Conservation (phyloP, 2,329 filamentous ascomycete species). For the Alternaria postmessia region DNA sequence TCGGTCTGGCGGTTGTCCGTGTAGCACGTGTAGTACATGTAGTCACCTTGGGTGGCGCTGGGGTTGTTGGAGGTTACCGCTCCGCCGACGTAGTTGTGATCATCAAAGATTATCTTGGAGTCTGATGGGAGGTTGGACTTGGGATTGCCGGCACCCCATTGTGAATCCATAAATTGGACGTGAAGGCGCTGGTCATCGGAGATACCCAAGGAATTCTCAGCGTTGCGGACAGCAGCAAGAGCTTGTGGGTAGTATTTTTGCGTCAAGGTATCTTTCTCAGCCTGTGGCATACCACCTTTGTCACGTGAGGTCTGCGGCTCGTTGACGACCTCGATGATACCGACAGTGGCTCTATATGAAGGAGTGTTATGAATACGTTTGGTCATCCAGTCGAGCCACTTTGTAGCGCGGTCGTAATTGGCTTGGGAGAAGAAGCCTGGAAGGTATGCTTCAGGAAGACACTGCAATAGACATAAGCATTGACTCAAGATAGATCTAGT, state of each 20-base stretch:
- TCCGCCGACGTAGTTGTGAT: conserved; percentile 65
- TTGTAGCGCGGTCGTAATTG: conserved; percentile 64
- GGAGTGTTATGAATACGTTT: conserved; percentile 59
- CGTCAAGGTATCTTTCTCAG: conserved; percentile 38
- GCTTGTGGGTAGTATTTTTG: conserved; percentile 60
- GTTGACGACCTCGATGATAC: conserved; percentile 66
- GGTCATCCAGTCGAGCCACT: conserved; percentile 66
- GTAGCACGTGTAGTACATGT: conserved; percentile 61
- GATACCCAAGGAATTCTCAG: conserved; percentile 58
- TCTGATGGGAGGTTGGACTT: conserved; percentile 55
- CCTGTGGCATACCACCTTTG: conserved; percentile 17
- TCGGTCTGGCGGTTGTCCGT: conserved; percentile 54
- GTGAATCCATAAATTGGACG: conserved; percentile 62
- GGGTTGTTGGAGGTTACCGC: conserved; percentile 41
- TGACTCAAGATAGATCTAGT: neutral
- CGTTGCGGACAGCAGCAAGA: conserved; percentile 56
- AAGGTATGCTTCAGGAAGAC: conserved; percentile 12
- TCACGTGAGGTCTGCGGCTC: conserved; percentile 56
- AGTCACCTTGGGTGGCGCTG: conserved; percentile 55
- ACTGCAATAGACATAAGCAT: conserved; percentile 24
- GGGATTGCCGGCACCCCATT: conserved; percentile 66
- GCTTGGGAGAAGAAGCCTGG: conserved; percentile 65
- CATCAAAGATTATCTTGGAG: conserved; percentile 62
- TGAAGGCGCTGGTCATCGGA: conserved; percentile 58
- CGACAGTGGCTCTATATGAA: conserved; percentile 63